These are phyloP conservation scores for Colletotrichum sansevieriae DNA, from an alignment of 2,329 filamentous ascomycete species.

Conservation along the genomic window DNA sequence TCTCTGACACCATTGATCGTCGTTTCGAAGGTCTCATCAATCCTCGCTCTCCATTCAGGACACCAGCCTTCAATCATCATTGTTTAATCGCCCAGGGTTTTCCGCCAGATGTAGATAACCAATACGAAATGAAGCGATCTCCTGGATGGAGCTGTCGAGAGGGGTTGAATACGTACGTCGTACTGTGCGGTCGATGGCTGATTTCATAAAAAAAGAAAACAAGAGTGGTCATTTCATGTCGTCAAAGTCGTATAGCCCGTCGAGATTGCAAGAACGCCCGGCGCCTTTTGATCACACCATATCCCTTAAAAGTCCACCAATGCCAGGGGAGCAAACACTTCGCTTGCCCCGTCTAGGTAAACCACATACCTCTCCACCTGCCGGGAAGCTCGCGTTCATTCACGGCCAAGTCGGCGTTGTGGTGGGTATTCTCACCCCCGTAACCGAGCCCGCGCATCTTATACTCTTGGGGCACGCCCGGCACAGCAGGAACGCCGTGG, in stretches of 20 bases:
- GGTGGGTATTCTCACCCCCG: slow-evolving; percentile 28
- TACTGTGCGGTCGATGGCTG: slow-evolving; percentile 38
- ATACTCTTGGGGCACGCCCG: slow-evolving; percentile 60
- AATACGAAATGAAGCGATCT: not conserved
- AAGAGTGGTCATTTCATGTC: slow-evolving; percentile 37
- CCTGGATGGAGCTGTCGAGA: not conserved
- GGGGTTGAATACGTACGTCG: slow-evolving; percentile 16
- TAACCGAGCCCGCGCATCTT: slow-evolving; percentile 38
- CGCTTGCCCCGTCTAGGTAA: slow-evolving; percentile 31
- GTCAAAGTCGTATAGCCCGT: slow-evolving; percentile 40
- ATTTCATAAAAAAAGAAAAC: slow-evolving; percentile 32
- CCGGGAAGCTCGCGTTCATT: slow-evolving; percentile 33
- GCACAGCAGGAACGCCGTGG: slow-evolving; percentile 60
- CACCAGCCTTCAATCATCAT: not conserved
- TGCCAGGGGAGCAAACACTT: slow-evolving; percentile 28
- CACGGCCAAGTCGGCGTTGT: slow-evolving; percentile 6
- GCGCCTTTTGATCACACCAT: slow-evolving; percentile 11
- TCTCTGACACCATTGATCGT: slow-evolving; percentile 27
- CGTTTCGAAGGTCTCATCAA: slow-evolving; percentile 27
- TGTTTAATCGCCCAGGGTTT: not conserved
- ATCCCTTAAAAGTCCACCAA: slow-evolving; percentile 6
- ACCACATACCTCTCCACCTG: slow-evolving; percentile 36
- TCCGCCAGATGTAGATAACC: not conserved
- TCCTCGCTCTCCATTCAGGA: not conserved
- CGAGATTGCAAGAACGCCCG: slow-evolving; percentile 23